phyloP scores from a whole-genome alignment of 768 basidiomycete species.

The Hericium alpestre region DNA sequence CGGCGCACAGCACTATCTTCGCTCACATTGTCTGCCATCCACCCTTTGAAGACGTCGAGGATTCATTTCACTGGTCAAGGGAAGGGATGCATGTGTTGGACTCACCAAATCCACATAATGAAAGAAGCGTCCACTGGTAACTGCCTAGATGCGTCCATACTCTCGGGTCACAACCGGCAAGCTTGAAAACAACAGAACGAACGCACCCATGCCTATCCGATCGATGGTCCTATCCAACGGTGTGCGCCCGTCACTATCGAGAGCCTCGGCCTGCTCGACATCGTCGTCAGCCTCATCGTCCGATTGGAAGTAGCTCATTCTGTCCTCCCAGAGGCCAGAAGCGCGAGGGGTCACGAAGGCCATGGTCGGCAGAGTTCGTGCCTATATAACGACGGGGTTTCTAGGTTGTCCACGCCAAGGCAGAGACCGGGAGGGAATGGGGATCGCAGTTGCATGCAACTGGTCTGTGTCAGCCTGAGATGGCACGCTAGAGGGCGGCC shows the following conservation, averaged over 20 bases:
- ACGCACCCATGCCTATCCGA: slow-evolving; percentile 76
- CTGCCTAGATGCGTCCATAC: slow-evolving; percentile 29
- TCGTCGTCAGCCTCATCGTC: slow-evolving; percentile 25
- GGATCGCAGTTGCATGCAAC: background rate
- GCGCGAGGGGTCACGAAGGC: slow-evolving; percentile 32
- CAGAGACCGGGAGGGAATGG: background rate
- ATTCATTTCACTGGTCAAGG: background rate
- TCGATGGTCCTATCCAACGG: slow-evolving; percentile 80
- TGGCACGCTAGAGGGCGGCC: slow-evolving; percentile 5
- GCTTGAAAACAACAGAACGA: background rate
- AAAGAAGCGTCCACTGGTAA: slow-evolving; percentile 75
- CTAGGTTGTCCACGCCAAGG: slow-evolving; percentile 2
- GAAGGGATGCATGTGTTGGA: slow-evolving; percentile 5
- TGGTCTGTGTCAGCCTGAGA: background rate
- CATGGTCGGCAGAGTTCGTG: slow-evolving; percentile 1
- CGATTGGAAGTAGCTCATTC: slow-evolving; percentile 31
- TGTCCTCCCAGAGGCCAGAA: slow-evolving; percentile 38
- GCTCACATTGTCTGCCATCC: slow-evolving; percentile 86
- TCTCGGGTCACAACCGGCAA: background rate
- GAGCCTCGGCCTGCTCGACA: slow-evolving; percentile 15
- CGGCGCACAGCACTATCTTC: background rate
- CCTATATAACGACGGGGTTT: background rate
- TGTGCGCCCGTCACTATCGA: slow-evolving; percentile 22
- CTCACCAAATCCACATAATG: slow-evolving; percentile 83
- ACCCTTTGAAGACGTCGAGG: slow-evolving; percentile 37